These are phyloP conservation scores for Fusarium metavorans DNA, from an alignment of 2,329 filamentous ascomycete species.

Conservation along the genomic window DNA sequence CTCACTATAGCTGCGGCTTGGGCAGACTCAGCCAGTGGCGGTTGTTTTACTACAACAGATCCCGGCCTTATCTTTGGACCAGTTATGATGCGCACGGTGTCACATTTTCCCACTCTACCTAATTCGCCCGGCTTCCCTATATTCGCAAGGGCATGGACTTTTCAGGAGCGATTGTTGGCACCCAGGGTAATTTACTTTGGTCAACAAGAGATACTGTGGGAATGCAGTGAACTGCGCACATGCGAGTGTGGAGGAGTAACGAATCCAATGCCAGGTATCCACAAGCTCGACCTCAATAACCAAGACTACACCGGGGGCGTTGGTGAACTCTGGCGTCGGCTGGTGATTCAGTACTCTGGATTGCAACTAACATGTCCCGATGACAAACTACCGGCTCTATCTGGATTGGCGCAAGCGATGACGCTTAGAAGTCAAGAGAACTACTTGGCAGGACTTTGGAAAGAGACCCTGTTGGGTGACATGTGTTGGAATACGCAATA, in stretches of 20 bases:
- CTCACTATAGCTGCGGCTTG: background rate
- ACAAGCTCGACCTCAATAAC: background rate
- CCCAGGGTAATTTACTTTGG: background rate
- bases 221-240: background rate
- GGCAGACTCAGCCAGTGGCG: background rate
- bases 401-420: background rate
- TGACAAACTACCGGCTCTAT: background rate
- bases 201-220: background rate
- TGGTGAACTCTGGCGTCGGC: background rate
- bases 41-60: background rate
- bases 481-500: background rate
- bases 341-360: background rate
- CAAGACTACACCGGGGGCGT: background rate
- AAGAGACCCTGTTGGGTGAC: background rate
- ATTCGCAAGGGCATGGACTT: background rate
- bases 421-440: accelerated
- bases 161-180: background rate
- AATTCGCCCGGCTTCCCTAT: background rate
- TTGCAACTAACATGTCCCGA: background rate
- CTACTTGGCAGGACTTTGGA: background rate
- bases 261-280: background rate
- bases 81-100: background rate
- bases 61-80: background rate
- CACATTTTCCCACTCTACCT: background rate
- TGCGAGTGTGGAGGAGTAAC: background rate